Conservation (phyloP, 2,329 filamentous ascomycete genomes). For the Fusarium redolens region DNA sequence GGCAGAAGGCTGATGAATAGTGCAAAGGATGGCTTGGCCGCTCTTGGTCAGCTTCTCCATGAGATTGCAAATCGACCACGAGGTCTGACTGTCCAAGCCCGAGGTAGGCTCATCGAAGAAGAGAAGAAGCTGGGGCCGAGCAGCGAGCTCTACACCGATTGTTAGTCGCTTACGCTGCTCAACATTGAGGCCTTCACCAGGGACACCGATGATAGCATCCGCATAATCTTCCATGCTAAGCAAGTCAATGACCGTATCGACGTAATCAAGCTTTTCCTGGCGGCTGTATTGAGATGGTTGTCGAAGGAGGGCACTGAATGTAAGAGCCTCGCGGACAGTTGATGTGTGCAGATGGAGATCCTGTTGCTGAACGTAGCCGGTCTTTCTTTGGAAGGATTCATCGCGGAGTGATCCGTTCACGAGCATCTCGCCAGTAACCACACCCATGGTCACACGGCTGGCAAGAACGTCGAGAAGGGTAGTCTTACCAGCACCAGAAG, state of each 20-base stretch:
- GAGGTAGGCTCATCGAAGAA: constrained; percentile 69
- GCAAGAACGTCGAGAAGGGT: constrained; percentile 86
- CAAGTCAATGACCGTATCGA: constrained; percentile 77
- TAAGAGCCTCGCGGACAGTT: constrained; percentile 84
- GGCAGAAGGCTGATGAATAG: constrained; percentile 63
- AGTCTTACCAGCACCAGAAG: constrained; percentile 88
- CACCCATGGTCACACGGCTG: constrained; percentile 84
- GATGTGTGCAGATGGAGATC: constrained; percentile 84
- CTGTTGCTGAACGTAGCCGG: constrained; percentile 88
- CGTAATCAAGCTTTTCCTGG: constrained; percentile 81
- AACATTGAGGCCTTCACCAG: constrained; percentile 67
- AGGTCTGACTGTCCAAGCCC: constrained; percentile 70
- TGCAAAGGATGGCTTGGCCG: constrained; percentile 62
- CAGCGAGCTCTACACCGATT: constrained; percentile 66
- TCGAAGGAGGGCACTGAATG: constrained; percentile 83
- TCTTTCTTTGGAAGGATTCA: constrained; percentile 85
- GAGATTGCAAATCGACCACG: constrained; percentile 69
- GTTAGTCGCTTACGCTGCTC: constrained; percentile 69
- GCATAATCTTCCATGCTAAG: constrained; percentile 72
- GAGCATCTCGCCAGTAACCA: constrained; percentile 82
- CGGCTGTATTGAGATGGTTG: constrained; percentile 76
- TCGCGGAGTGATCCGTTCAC: constrained; percentile 73
- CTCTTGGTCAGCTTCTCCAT: constrained; percentile 66
- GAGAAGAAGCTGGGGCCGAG: constrained; percentile 64
- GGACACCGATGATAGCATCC: constrained; percentile 69